A percentile compares a stretch with the other conserved stretches of the same genome.
These are phyloP conservation scores for Ceratobasidium sp. DNA, from an alignment of 1,284 basidiomycete species.

Conservation along the genomic window DNA sequence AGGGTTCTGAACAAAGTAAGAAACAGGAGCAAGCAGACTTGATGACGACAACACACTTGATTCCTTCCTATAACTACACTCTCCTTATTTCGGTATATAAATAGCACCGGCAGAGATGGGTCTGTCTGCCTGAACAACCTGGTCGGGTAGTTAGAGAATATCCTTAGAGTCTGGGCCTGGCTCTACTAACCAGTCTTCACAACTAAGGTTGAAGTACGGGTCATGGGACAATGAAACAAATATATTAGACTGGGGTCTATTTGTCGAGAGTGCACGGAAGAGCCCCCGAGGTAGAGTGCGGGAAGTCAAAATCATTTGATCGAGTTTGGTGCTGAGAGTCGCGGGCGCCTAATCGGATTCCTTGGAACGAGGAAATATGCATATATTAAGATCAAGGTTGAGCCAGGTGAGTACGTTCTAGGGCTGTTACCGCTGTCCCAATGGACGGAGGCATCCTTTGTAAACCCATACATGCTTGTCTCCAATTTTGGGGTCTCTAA, in stretches of 20 bases:
- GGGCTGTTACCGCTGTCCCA: too few species aligned
- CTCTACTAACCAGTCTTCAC: conserved; percentile 85
- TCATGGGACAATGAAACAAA: conserved; percentile 85
- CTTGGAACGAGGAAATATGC: background rate
- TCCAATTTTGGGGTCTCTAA: too few species aligned
- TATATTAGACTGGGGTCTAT: conserved; percentile 50
- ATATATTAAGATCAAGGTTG: background rate
- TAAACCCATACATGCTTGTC: too few species aligned
- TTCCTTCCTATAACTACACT: conserved; percentile 96
- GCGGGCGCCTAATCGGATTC: background rate
- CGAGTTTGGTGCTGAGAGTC: too few species aligned
- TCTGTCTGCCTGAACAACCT: conserved; percentile 87
- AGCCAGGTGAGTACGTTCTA: background rate
- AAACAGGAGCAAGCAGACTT: background rate
- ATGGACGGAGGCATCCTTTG: too few species aligned
- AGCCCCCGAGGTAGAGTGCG: background rate
- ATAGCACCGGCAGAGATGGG: conserved; percentile 72
- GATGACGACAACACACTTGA: conserved; percentile 54
- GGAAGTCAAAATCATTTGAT: conserved; percentile 12
- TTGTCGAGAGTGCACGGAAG: background rate
- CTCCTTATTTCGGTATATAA: conserved; percentile 88
- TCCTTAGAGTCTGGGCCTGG: conserved; percentile 40
- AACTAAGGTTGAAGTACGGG: conserved; percentile 92
- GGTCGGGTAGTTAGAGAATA: conserved; percentile 17
- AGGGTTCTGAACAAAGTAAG: conserved; percentile 73